Conservation (phyloP, 1,284 basidiomycete genomes). For the Naganishia liquefaciens region DNA sequence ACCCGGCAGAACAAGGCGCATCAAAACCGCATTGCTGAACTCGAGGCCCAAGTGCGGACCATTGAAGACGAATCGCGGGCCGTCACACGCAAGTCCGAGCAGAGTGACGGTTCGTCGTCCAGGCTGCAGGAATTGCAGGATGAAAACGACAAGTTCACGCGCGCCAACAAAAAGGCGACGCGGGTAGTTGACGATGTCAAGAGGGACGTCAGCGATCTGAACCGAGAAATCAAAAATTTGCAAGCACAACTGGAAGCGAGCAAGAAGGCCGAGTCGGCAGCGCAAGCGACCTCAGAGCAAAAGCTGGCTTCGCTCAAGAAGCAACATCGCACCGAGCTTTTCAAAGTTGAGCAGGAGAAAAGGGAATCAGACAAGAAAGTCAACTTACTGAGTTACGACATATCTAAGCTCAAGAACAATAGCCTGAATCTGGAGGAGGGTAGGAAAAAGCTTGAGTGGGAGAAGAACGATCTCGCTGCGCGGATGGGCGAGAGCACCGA, state of each 20-base stretch:
- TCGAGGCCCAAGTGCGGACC: conserved; percentile 2
- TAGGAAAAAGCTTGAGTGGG: neutral
- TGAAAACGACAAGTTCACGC: neutral
- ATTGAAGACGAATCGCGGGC: neutral
- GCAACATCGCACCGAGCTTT: neutral
- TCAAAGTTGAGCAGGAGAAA: neutral
- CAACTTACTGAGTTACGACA: neutral
- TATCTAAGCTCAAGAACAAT: neutral
- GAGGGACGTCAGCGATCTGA: neutral
- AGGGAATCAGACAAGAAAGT: conserved; percentile 2
- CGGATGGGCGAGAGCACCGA: neutral
- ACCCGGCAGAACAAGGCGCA: neutral
- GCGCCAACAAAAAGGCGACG: neutral
- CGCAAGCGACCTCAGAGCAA: neutral
- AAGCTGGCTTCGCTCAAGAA: conserved; percentile 2
- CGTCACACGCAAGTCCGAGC: neutral
- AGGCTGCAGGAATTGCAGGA: neutral
- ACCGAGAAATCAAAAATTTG: neutral
- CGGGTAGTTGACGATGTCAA: neutral
- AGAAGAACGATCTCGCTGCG: neutral
- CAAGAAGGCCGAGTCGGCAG: neutral
- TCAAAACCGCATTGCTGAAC: conserved; percentile 1
- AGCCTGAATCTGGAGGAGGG: neutral
- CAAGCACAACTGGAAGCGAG: conserved; percentile 1
- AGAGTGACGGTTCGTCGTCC: neutral